Evolutionary conservation across 2,329 filamentous ascomycete species (phyloP).

Genomic region (Apiospora kogelbergensis): DNA sequence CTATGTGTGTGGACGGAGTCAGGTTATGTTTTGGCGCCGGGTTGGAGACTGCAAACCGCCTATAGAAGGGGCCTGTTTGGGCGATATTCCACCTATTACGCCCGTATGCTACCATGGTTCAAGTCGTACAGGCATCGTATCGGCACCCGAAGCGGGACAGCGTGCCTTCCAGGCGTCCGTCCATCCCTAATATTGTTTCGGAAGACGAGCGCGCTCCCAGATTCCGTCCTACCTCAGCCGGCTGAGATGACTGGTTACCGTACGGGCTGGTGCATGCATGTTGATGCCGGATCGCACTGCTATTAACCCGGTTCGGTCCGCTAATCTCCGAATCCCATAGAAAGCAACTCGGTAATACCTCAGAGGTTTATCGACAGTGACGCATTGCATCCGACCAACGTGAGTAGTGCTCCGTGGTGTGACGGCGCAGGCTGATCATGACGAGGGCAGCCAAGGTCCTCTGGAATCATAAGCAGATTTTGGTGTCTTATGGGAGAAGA

Average conservation of each 20-base stretch:
- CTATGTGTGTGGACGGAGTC: background rate
- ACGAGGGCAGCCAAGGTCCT: background rate
- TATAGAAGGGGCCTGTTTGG: background rate
- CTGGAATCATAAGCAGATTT: background rate
- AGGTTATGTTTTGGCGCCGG: background rate
- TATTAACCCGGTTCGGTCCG: background rate
- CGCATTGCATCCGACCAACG: background rate
- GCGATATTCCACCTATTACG: background rate
- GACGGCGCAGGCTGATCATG: background rate
- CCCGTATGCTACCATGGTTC: background rate
- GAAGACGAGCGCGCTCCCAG: background rate
- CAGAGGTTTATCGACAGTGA: background rate
- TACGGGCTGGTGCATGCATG: background rate
- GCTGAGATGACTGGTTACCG: background rate
- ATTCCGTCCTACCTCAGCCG: background rate
- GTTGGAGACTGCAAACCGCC: background rate
- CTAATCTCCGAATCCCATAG: conserved; percentile 3
- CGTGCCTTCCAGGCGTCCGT: background rate
- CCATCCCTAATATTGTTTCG: conserved; percentile 1
- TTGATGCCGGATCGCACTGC: background rate
- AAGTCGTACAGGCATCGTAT: background rate
- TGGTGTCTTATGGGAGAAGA: background rate
- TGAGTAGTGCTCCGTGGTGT: background rate
- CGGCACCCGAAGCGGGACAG: background rate
- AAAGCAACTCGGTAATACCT: background rate